Evolutionary conservation across 306 rosid genomes (phyloP), one percentile per base, ranked within the genome.

Genomic region (Vigna reflexopilosa): DNA sequence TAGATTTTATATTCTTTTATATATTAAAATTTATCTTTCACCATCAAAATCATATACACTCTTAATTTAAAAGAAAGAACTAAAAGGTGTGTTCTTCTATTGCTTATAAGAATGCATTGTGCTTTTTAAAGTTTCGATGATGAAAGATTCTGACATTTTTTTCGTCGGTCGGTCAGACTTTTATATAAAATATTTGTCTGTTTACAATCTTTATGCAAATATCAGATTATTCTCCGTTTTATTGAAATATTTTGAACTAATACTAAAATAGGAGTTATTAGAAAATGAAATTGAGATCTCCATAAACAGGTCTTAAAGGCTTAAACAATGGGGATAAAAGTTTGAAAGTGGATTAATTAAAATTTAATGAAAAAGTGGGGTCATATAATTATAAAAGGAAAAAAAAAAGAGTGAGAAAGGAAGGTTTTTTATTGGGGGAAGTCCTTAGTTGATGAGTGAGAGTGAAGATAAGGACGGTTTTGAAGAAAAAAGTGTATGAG

Each of bases 391-490:
- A 1, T 5, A 36, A n/a, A 28, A 28, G 30, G 30, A 30, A 30
- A 30, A 28, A 28, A 3, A 3, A 30, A 75, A 34, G 38, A 63
- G 63, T 48, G 50, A 48, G 42, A 20, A 51, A 51, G 3, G 9
- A 77, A 38, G 24, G 22, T 54, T 26, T 77, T 10, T 9, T 4
- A 4, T 64, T 36, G 15, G 17, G 44, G 26, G 22, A 20, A 20
- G 22, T 20, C 22, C 22, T 20, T 20, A 20, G 22, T 20, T 20
- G 22, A 28, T 4, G 49, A 77, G 50, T 54, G 81, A 9, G 8
- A 44, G 24, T 67, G 58, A 54, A 54, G 81, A 77, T 67, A 77
- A 55, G 57, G 67, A 55, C 15, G 54, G 28, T 4, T 26, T 65
- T 14, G 19, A 50, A 50, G 17, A 0, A 76, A 13, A 42, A 17